A percentile compares a stretch with the other conserved stretches of the same genome.
These are phyloP conservation scores for Athelia sp. DNA, from an alignment of 1,284 basidiomycete genomes.

Conservation along the genomic window DNA sequence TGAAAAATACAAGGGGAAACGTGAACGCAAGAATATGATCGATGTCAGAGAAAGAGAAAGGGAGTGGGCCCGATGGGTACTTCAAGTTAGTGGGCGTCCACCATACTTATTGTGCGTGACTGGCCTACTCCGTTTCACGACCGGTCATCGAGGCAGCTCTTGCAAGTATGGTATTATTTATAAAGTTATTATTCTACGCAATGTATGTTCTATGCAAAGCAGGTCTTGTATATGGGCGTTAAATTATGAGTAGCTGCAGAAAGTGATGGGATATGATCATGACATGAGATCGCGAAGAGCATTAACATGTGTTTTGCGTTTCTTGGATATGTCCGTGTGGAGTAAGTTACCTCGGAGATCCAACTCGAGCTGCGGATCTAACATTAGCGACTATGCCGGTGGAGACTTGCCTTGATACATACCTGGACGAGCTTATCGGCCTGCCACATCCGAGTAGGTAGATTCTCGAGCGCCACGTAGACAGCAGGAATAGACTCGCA, in stretches of 20 bases:
- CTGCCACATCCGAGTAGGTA: conserved; percentile 90
- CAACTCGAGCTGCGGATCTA: conserved; percentile 47
- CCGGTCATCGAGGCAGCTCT: no score
- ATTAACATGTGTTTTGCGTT: conserved; percentile 56
- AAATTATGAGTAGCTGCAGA: neutral
- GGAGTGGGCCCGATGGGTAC: no score
- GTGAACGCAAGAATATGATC: no score
- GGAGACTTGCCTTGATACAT: conserved; percentile 14
- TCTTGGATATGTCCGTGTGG: conserved; percentile 66
- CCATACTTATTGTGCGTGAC: no score
- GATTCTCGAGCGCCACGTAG: conserved; percentile 80
- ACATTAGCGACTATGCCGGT: neutral
- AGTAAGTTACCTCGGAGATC: conserved; percentile 65
- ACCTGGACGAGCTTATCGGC: conserved; percentile 88
- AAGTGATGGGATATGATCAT: neutral
- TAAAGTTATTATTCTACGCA: conserved; percentile 2
- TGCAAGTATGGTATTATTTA: conserved; percentile 9
- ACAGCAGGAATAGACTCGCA: conserved; percentile 83
- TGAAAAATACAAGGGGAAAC: conserved; percentile 8
- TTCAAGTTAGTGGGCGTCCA: no score
- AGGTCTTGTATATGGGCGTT: no score
- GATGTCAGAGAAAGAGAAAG: no score
- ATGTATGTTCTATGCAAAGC: neutral
- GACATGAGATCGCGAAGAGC: conserved; percentile 38
- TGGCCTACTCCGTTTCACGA: no score